Evolutionary conservation across 1,284 basidiomycete species (phyloP).

Genomic region (Cerrena zonata): DNA sequence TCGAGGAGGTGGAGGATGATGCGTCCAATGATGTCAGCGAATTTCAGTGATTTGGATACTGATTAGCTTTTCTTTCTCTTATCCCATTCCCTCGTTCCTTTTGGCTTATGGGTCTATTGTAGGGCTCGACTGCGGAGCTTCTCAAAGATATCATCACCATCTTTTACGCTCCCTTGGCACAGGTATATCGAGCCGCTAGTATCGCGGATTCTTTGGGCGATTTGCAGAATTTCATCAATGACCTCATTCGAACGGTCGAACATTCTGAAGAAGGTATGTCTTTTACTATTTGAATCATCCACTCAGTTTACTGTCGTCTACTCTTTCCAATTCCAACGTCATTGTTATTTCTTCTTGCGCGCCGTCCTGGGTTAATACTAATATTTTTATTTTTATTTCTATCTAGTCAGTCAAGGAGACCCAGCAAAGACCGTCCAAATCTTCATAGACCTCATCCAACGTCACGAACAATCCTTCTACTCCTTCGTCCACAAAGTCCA

Average conservation of each 20-base stretch:
- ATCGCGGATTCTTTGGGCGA: slow-evolving; percentile 92
- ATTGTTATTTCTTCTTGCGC: too few relatives aligned
- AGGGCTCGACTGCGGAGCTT: slow-evolving; percentile 92
- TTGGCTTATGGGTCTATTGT: not conserved
- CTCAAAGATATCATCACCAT: slow-evolving; percentile 99
- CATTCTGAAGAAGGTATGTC: slow-evolving; percentile 80
- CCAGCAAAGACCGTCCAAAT: slow-evolving; percentile 84
- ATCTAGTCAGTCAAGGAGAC: slow-evolving; percentile 76
- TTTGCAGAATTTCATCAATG: slow-evolving; percentile 90
- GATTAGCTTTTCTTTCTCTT: not conserved
- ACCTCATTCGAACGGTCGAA: slow-evolving; percentile 93
- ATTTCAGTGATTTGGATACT: not conserved
- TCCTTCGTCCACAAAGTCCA: slow-evolving; percentile 98
- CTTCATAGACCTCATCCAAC: slow-evolving; percentile 88
- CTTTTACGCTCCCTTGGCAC: slow-evolving; percentile 95
- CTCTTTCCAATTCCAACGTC: too few relatives aligned
- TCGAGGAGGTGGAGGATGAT: not conserved
- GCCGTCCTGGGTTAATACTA: not conserved
- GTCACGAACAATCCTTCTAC: slow-evolving; percentile 96
- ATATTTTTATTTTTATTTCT: not conserved
- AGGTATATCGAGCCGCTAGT: slow-evolving; percentile 96
- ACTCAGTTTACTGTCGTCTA: not conserved
- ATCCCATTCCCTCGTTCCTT: not conserved
- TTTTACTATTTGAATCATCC: not conserved
- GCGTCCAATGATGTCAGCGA: not conserved